Percentiles rank a stretch among this genome's conserved stretches.
phyloP scores from a whole-genome alignment of 2,329 filamentous ascomycete genomes.

The Penicillium sp. region DNA sequence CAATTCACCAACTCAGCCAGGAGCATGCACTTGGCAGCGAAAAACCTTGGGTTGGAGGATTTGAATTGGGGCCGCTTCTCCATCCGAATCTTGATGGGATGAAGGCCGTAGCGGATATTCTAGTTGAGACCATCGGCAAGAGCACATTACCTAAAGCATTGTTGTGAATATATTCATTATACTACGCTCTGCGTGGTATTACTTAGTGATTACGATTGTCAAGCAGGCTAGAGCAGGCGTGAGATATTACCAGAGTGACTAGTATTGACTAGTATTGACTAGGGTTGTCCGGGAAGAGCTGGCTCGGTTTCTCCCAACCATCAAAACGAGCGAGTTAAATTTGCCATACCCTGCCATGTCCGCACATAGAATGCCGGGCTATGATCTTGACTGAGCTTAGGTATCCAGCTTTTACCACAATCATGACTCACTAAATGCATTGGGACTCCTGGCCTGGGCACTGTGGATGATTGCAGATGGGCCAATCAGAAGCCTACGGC shows the following conservation, averaged over 20 bases:
- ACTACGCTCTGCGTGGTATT: background rate
- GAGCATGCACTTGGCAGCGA: constrained; percentile 14
- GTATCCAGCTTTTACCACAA: constrained; percentile 4
- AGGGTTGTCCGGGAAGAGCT: background rate
- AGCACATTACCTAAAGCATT: background rate
- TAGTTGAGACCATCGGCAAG: background rate
- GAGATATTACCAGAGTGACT: background rate
- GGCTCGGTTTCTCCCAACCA: background rate
- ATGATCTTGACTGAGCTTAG: constrained; percentile 12
- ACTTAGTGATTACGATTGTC: background rate
- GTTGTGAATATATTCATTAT: background rate
- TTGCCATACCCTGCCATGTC: constrained; percentile 30
- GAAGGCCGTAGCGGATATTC: constrained; percentile 14
- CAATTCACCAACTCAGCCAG: constrained; percentile 17
- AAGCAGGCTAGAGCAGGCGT: background rate
- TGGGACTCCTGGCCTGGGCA: background rate
- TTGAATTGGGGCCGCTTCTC: constrained; percentile 3
- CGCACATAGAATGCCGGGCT: constrained; percentile 17
- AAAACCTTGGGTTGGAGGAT: constrained; percentile 18
- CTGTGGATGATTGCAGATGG: background rate
- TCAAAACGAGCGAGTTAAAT: constrained; percentile 31
- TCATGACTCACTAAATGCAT: background rate
- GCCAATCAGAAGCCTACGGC: background rate
- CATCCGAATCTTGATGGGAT: constrained; percentile 18
- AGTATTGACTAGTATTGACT: background rate